Evolutionary conservation across 345 rosid genomes (phyloP).

Genomic region (Erucastrum elatum): DNA sequence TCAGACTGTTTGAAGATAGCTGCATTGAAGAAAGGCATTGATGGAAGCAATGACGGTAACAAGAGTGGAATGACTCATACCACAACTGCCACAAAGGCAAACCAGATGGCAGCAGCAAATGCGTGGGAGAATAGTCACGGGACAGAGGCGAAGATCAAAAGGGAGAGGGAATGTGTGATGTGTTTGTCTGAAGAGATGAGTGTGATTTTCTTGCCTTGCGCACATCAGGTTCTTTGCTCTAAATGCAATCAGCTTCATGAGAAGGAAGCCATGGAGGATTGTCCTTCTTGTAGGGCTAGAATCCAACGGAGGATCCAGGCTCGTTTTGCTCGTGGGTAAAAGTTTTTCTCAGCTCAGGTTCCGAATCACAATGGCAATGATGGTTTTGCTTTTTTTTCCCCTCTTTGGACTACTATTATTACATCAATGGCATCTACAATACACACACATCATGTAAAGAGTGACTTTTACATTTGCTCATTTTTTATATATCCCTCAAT

Average conservation of each 20-base stretch:
- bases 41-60: constrained; percentile 35
- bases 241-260: constrained; percentile 56
- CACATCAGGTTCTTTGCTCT: constrained; percentile 57
- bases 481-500: constrained; percentile 21
- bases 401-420: constrained; percentile 7
- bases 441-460: constrained; percentile 40
- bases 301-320: constrained; percentile 46
- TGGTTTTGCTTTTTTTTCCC: constrained; percentile 18
- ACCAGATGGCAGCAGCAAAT: neutral
- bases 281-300: constrained; percentile 58
- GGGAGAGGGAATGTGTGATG: constrained; percentile 92
- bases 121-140: constrained; percentile 29
- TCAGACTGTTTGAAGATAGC: constrained; percentile 49
- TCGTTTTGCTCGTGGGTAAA: constrained; percentile 34
- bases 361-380: constrained; percentile 23
- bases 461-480: constrained; percentile 32
- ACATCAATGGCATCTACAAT: constrained; percentile 8
- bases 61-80: constrained; percentile 3
- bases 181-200: constrained; percentile 65
- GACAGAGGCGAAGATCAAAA: constrained; percentile 32
- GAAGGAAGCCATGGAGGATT: constrained; percentile 53
- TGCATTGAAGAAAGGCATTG: constrained; percentile 45
- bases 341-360: neutral
- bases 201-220: constrained; percentile 65
- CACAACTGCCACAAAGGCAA: constrained; percentile 8